These are phyloP conservation scores for Phytophthora litchii DNA, from an alignment of 352 stramenopile genomes.

Conservation along the genomic window DNA sequence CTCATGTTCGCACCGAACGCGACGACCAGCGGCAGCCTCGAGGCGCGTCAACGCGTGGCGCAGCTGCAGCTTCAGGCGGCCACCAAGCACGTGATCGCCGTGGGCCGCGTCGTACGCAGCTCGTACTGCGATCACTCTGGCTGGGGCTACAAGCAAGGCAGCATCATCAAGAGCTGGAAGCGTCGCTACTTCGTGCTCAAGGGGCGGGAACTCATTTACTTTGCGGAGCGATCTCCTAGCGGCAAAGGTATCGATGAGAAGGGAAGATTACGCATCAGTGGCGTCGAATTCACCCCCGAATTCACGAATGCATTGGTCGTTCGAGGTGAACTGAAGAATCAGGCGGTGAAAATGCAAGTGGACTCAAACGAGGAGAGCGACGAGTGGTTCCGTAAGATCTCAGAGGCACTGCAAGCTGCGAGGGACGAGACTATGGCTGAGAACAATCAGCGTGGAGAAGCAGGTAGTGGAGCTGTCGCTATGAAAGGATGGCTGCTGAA, in stretches of 20 bases:
- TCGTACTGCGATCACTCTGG: constrained; percentile 81
- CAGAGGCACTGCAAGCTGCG: constrained; percentile 38
- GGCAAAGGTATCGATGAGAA: constrained; percentile 84
- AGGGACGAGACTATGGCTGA: constrained; percentile 9
- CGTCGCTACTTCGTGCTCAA: constrained; percentile 86
- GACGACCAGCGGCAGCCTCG: constrained; percentile 29
- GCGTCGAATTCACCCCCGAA: constrained; percentile 72
- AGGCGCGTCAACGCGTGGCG: constrained; percentile 33
- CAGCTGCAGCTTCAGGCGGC: constrained; percentile 44
- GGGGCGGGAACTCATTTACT: constrained; percentile 80
- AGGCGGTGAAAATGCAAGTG: constrained; percentile 70
- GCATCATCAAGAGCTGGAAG: constrained; percentile 87
- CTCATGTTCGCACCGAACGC: constrained; percentile 32
- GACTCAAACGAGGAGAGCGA: constrained; percentile 65
- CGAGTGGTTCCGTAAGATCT: constrained; percentile 69
- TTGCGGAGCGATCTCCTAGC: constrained; percentile 64
- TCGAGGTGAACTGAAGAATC: constrained; percentile 73
- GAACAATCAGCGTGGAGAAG: constrained; percentile 6
- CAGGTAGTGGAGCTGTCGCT: constrained; percentile 18
- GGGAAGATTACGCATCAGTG: constrained; percentile 57
- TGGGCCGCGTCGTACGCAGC: constrained; percentile 49
- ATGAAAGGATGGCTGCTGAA: constrained; percentile 85
- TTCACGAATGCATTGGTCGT: constrained; percentile 69
- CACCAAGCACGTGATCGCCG: constrained; percentile 52
- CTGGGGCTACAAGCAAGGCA: constrained; percentile 83